Base-by-base conservation (phyloP, 2,329 filamentous ascomycete genomes). In the Lachnellula willkommii region DNA sequence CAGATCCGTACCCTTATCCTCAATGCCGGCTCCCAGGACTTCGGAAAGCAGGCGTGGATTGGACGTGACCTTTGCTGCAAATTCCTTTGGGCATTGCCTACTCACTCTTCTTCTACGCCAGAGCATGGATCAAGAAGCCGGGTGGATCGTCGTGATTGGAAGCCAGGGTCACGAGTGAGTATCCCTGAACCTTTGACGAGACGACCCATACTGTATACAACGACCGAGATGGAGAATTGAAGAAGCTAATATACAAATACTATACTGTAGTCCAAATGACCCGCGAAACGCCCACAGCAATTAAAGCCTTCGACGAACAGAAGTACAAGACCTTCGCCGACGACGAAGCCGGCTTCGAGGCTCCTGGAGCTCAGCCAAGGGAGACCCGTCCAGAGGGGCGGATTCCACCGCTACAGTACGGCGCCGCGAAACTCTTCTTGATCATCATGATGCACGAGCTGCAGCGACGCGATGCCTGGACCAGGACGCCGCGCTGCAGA, bases 81-180 rank as follows among this genome's bases (percentile, higher is more conserved):
- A 67, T 56, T 72, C 70, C 55, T 64, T 72, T 6, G 62, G 63
- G 0, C 67, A 71, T 47, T 72, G 67, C 56, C 65, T 72, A 26
- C 57, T 72, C n/a, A 66, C 66, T 2, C 39, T 72, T 14, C 53
- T 72, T 17, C 55, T 72, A 11, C 60, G 72, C n/a, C 58, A 66
- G 55, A 71, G 69, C 43, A 66, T 72, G 63, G 69, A 72, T 60
- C 63, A 61, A 51, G 57, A 68, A 43, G 39, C 60, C 2, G 71
- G 70, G 2, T 62, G 69, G 7, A 62, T 72, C 12, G 64, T 73
- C 4, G 52, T 69, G 4, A 39, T 72, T n/a, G 64, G 70, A 3
- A 71, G 70, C 54, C 68, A 63, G 62, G 52, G 60, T 6, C 66
- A 72, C 59, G 68, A 72, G 70, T 69, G 60, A 20, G 20, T 20